Conservation (phyloP, 805 yeast genomes). For the Saturnispora hagleri region DNA sequence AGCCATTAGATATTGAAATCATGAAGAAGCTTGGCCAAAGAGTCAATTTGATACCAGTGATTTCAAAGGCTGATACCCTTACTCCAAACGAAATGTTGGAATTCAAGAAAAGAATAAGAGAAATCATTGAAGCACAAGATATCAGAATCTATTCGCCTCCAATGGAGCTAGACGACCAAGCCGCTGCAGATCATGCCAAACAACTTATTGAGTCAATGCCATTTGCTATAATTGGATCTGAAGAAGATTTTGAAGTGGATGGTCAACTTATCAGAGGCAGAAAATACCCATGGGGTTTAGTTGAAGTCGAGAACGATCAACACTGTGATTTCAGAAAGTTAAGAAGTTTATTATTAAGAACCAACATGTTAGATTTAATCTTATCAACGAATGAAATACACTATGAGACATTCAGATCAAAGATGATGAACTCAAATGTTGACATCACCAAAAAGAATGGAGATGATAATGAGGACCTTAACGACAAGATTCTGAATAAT, state of each 20-base stretch:
- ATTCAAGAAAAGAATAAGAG: slow-evolving; percentile 70
- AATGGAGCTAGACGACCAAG: slow-evolving; percentile 62
- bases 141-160: slow-evolving; percentile 82
- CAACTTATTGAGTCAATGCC: slow-evolving; percentile 81
- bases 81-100: slow-evolving; percentile 58
- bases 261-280: slow-evolving; percentile 70
- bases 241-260: slow-evolving; percentile 54
- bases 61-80: slow-evolving; percentile 82
- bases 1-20: slow-evolving; percentile 79
- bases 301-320: slow-evolving; percentile 76
- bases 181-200: slow-evolving; percentile 71
- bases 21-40: slow-evolving; percentile 77
- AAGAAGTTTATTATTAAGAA: slow-evolving; percentile 69
- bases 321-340: slow-evolving; percentile 82
- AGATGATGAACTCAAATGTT: slow-evolving; percentile 47
- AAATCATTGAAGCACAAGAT: slow-evolving; percentile 74
- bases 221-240: slow-evolving; percentile 74
- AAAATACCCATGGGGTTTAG: slow-evolving; percentile 85
- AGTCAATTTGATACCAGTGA: slow-evolving; percentile 81
- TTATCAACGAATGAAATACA: slow-evolving; percentile 73
- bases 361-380: slow-evolving; percentile 75
- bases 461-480: slow-evolving; percentile 17
- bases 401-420: slow-evolving; percentile 68
- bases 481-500: slow-evolving; percentile 46
- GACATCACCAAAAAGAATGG: slow-evolving; percentile 5